Percentiles rank a stretch among this genome's conserved stretches.
These are phyloP conservation scores for Torulaspora gathmanii DNA, from an alignment of 805 yeast genomes.

Conservation along the genomic window DNA sequence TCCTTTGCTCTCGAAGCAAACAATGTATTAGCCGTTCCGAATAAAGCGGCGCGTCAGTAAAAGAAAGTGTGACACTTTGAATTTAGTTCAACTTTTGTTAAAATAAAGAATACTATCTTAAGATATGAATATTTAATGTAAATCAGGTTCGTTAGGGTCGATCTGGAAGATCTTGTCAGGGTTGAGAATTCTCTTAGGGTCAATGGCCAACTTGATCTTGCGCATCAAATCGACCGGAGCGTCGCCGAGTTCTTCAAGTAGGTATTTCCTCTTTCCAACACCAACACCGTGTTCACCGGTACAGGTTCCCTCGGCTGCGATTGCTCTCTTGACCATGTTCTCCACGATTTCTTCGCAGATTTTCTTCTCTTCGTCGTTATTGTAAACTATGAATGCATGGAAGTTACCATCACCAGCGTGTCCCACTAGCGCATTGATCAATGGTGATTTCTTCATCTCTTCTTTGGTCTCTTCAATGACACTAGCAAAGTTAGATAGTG, in stretches of 20 bases:
- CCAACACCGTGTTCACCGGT: slow-evolving; percentile 90
- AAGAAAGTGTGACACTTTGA: not conserved
- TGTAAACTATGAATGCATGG: slow-evolving; percentile 62
- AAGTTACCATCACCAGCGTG: slow-evolving; percentile 85
- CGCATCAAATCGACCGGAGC: slow-evolving; percentile 71
- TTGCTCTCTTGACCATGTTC: slow-evolving; percentile 60
- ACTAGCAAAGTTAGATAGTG: slow-evolving; percentile 61
- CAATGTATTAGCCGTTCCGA: not conserved
- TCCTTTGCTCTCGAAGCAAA: slow-evolving; percentile 6
- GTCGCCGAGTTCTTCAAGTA: slow-evolving; percentile 60
- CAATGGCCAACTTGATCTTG: slow-evolving; percentile 62
- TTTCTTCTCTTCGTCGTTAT: slow-evolving; percentile 45
- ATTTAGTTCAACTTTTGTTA: not conserved
- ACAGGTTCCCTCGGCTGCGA: slow-evolving; percentile 72
- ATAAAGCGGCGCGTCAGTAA: slow-evolving; percentile 2
- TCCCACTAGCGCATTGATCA: slow-evolving; percentile 60
- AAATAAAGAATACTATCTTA: not conserved
- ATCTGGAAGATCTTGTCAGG: slow-evolving; percentile 75
- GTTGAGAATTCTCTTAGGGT: slow-evolving; percentile 67
- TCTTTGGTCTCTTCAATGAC: slow-evolving; percentile 57
- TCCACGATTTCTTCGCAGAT: slow-evolving; percentile 48
- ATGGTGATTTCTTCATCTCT: slow-evolving; percentile 50
- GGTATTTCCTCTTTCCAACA: slow-evolving; percentile 61
- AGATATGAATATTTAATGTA: slow-evolving; percentile 2
- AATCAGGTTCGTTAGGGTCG: slow-evolving; percentile 44